A percentile compares a stretch with the other conserved stretches of the same genome.
Evolutionary conservation across 768 basidiomycete species (phyloP).

Genomic region (Russula sp.): DNA sequence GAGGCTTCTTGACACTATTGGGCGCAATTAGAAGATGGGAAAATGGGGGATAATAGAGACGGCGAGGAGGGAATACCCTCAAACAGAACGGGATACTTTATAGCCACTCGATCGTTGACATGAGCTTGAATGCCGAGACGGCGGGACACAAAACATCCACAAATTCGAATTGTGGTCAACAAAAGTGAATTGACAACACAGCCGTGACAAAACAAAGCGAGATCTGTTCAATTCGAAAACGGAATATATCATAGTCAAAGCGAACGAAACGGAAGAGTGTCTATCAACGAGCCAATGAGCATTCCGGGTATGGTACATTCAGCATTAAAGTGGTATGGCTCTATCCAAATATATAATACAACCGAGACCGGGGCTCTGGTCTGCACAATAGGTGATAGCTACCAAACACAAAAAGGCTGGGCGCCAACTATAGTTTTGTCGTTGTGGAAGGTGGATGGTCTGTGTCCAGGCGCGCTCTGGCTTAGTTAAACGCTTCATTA

Average conservation of each 20-base stretch:
- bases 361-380: background rate
- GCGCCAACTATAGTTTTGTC: background rate
- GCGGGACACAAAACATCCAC: background rate
- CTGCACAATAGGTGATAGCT: background rate
- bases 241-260: background rate
- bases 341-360: background rate
- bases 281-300: background rate
- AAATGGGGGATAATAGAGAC: background rate
- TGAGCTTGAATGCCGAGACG: background rate
- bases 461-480: background rate
- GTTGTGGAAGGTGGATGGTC: background rate
- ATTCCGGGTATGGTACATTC: background rate
- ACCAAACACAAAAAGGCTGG: background rate
- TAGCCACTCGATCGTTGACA: background rate
- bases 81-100: background rate
- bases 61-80: too few relatives aligned
- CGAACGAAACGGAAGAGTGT: background rate
- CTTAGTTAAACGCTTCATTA: constrained; percentile 9
- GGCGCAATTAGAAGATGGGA: background rate
- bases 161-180: background rate
- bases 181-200: background rate
- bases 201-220: background rate
- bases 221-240: too few relatives aligned
- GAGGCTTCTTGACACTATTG: background rate
- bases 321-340: background rate